phyloP scores from a whole-genome alignment of 2,329 filamentous ascomycete species.

The Penicillium sp. region DNA sequence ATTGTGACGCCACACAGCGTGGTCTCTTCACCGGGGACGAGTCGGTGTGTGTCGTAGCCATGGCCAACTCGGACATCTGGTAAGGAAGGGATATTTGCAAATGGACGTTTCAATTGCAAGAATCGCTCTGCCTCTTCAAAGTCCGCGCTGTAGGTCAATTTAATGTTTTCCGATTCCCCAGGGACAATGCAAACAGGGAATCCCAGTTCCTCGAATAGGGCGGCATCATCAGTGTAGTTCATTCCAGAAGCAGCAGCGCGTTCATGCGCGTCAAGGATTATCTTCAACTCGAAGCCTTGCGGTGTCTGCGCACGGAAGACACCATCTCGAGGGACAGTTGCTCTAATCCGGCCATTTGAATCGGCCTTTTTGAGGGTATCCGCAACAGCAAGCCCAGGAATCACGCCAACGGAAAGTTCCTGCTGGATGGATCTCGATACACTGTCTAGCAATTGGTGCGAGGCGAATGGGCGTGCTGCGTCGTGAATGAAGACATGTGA shows the following conservation, averaged over 20 bases:
- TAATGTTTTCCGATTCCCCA: slow-evolving; percentile 5
- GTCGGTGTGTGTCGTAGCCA: slow-evolving; percentile 8
- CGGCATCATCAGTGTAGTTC: slow-evolving; percentile 8
- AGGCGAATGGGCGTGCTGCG: slow-evolving; percentile 7
- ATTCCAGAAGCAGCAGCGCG: background rate
- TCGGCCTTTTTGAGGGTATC: slow-evolving; percentile 7
- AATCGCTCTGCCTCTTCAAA: slow-evolving; percentile 4
- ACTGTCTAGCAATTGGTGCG: background rate
- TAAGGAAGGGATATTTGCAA: background rate
- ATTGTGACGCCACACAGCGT: slow-evolving; percentile 8
- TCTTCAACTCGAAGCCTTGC: slow-evolving; percentile 3
- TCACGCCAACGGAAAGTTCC: slow-evolving; percentile 4
- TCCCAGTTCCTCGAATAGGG: slow-evolving; percentile 3
- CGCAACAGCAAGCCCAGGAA: slow-evolving; percentile 4
- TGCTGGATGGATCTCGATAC: background rate
- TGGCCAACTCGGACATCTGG: slow-evolving; percentile 9
- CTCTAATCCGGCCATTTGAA: slow-evolving; percentile 3
- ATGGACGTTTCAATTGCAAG: background rate
- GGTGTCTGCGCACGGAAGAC: slow-evolving; percentile 8
- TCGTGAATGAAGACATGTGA: slow-evolving; percentile 13
- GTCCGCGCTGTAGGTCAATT: slow-evolving; percentile 7
- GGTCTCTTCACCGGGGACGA: slow-evolving; percentile 6
- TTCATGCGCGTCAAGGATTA: slow-evolving; percentile 3
- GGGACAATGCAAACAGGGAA: slow-evolving; percentile 2
- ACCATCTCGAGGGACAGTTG: slow-evolving; percentile 3